Base-by-base conservation (phyloP, 2,329 filamentous ascomycete genomes). In the Pseudogymnoascus sp. region DNA sequence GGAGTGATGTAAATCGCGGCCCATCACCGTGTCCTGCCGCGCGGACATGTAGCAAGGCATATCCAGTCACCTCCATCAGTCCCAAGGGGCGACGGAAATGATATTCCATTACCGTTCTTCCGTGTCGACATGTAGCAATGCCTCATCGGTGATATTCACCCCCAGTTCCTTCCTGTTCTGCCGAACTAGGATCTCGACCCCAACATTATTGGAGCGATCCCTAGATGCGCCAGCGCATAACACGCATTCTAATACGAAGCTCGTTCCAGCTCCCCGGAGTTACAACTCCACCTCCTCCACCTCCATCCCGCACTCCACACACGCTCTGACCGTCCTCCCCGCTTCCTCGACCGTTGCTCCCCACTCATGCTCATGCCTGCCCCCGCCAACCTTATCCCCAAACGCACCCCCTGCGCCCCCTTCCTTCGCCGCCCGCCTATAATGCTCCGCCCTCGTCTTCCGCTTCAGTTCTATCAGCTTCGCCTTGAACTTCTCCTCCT, bases 381-480 rank as follows among this genome's bases (percentile, higher is more conserved):
- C 84, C 53, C 78, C 80, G 4, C 82, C 84, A 24, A 97, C 81
- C 61, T 82, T 82, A 74, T 96, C 91, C 0, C 93, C 92, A 78
- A 97, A 96, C 64, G 77, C 75, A 0, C 77, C 79, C 5, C 74
- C 75, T 14, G 76, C 77, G 0, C 76, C 76, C 14, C 81, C 80
- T 53, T 76, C 77, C 63, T 82, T 83, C 62, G 85, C 82, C 69
- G 87, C 87, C 60, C 93, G 80, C 63, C 92, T 85, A 70, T 93
- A 96, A 0, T 93, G 91, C 69, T 97, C 95, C 0, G 96, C 93
- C 53, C 92, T 81, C 11, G 95, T 99, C 74, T 93, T 87, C 76
- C 93, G 93, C 81, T 97, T 99, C 67, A 99, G 74, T 62, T 97
- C 93, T 5, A 89, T 81, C 35, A 99, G 79, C 78, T 96, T 96